These are phyloP conservation scores for Tephrocybe sp. DNA, from an alignment of 768 basidiomycete species.

Conservation along the genomic window DNA sequence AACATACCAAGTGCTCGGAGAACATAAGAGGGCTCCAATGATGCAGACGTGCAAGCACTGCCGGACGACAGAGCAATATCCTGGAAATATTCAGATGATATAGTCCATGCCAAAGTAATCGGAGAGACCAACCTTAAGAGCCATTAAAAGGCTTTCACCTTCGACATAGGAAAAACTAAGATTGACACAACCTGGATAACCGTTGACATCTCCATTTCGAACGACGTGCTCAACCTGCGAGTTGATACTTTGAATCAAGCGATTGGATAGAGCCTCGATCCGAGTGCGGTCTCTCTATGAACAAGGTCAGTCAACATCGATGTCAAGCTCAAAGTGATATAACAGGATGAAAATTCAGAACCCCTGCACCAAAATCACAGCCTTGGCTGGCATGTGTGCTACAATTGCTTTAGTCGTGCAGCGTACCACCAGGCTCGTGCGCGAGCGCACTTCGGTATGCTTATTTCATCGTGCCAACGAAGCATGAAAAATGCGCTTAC, in stretches of 20 bases:
- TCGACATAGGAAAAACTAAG: slow-evolving; percentile 96
- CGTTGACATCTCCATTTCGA: slow-evolving; percentile 88
- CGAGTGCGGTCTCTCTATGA: slow-evolving; percentile 77
- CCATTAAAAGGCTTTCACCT: slow-evolving; percentile 97
- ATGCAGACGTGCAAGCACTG: slow-evolving; percentile 97
- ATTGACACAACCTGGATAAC: slow-evolving; percentile 96
- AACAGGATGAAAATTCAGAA: slow-evolving; percentile 57
- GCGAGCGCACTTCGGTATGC: slow-evolving; percentile 32
- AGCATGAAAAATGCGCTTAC: slow-evolving; percentile 53
- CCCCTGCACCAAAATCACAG: slow-evolving; percentile 88
- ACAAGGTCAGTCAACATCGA: slow-evolving; percentile 16
- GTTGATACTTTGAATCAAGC: slow-evolving; percentile 80
- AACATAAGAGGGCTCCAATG: slow-evolving; percentile 97
- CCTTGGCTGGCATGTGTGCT: slow-evolving; percentile 44
- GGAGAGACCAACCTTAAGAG: slow-evolving; percentile 70
- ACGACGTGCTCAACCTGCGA: slow-evolving; percentile 86
- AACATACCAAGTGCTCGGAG: slow-evolving; percentile 84
- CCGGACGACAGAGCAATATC: slow-evolving; percentile 98
- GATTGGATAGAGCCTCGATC: slow-evolving; percentile 72
- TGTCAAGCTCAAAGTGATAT: not conserved
- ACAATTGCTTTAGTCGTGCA: slow-evolving; percentile 15
- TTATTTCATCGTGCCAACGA: slow-evolving; percentile 42
- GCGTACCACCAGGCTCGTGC: slow-evolving; percentile 47
- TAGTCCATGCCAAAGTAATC: too few relatives aligned
- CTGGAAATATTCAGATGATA: slow-evolving; percentile 36